Percentiles rank a stretch among this genome's conserved stretches.
phyloP scores from a whole-genome alignment of 306 rosid genomes.

The Trichosanthes cucumerina region DNA sequence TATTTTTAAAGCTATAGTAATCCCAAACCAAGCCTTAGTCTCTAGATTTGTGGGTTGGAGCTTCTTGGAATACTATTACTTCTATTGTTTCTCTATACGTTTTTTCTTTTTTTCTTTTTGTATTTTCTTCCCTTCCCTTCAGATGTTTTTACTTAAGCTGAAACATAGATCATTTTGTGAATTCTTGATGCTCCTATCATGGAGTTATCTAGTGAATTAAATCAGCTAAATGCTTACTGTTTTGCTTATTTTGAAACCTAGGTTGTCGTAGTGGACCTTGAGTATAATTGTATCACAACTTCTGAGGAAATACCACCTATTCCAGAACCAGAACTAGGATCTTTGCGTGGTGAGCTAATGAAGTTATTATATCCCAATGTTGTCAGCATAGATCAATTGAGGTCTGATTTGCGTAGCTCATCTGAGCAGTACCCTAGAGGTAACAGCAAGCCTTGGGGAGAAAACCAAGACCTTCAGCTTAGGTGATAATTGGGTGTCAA shows the following conservation, averaged over 20 bases:
- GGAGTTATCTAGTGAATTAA: neutral
- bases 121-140: neutral
- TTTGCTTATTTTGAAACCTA: slow-evolving; percentile 23
- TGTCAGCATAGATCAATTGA: slow-evolving; percentile 78
- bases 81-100: neutral
- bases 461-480: slow-evolving; percentile 81
- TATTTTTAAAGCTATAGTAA: too few species aligned
- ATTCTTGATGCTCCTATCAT: neutral
- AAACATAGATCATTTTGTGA: neutral
- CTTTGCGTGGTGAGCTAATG: slow-evolving; percentile 65
- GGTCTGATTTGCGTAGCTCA: slow-evolving; percentile 36
- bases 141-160: neutral
- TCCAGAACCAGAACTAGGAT: slow-evolving; percentile 81
- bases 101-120: neutral
- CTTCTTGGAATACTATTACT: neutral
- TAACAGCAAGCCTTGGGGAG: slow-evolving; percentile 86
- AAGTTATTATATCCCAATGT: slow-evolving; percentile 75
- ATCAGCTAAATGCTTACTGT: neutral
- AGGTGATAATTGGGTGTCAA: slow-evolving; percentile 50
- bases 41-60: neutral
- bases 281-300: slow-evolving; percentile 66
- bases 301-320: slow-evolving; percentile 93
- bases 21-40: neutral
- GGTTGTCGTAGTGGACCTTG: slow-evolving; percentile 99
- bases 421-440: slow-evolving; percentile 47